A percentile compares a stretch with the other conserved stretches of the same genome.
These are phyloP conservation scores for Pseudovirgaria hyperparasitica DNA, from an alignment of 2,329 filamentous ascomycete species.

Conservation along the genomic window DNA sequence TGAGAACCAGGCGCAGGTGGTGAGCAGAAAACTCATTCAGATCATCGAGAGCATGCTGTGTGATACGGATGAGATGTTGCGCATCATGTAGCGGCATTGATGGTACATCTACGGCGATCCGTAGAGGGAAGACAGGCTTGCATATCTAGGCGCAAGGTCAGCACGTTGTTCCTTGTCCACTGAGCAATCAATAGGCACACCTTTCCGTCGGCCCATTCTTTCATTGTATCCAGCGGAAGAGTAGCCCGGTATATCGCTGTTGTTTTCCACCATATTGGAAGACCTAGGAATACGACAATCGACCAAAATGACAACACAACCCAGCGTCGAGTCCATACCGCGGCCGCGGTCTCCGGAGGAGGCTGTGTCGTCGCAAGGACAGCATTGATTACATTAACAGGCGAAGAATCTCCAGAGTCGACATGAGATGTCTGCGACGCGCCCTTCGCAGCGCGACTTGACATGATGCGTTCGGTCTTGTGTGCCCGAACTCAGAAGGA, in stretches of 20 bases:
- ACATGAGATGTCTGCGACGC: no score
- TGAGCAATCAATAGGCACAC: conserved; percentile 34
- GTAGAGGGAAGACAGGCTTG: conserved; percentile 74
- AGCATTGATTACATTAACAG: conserved; percentile 3
- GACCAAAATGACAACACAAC: conserved; percentile 87
- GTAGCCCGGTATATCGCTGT: conserved; percentile 83
- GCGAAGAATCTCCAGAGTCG: no score
- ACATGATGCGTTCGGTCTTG: no score
- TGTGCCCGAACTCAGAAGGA: no score
- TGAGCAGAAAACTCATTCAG: conserved; percentile 77
- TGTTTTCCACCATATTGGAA: conserved; percentile 94
- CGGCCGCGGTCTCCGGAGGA: conserved; percentile 65
- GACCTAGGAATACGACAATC: conserved; percentile 66
- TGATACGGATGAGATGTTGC: conserved; percentile 61
- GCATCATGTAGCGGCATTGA: conserved; percentile 54
- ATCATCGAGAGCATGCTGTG: conserved; percentile 76
- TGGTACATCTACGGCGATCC: conserved; percentile 63
- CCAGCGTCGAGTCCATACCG: conserved; percentile 54
- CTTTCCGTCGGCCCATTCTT: conserved; percentile 81
- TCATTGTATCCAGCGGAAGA: conserved; percentile 75
- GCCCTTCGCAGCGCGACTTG: no score
- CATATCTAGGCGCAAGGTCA: conserved; percentile 51
- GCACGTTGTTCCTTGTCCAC: background rate
- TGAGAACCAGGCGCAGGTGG: conserved; percentile 60
- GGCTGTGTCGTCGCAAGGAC: conserved; percentile 27